These are phyloP conservation scores for Aegilops bicornis DNA, from an alignment of 176 grass and related monocot genomes.

Conservation along the genomic window DNA sequence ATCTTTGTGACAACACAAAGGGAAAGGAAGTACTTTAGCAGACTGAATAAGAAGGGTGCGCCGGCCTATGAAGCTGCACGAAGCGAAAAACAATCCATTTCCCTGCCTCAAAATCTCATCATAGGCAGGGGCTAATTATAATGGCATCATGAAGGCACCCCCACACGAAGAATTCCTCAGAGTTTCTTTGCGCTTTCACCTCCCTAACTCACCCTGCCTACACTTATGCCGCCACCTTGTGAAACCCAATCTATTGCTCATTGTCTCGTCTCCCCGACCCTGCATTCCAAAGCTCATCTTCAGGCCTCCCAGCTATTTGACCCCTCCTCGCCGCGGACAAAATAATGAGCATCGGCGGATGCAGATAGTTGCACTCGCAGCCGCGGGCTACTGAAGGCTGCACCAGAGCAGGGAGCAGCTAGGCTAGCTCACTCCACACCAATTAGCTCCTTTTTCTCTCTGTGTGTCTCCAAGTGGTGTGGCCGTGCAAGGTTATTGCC, in stretches of 20 bases:
- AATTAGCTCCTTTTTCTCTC: neutral
- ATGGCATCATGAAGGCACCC: slow-evolving; percentile 41
- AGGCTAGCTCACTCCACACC: slow-evolving; percentile 36
- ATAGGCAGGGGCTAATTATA: slow-evolving; percentile 4
- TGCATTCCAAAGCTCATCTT: slow-evolving; percentile 51
- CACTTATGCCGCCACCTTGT: slow-evolving; percentile 33
- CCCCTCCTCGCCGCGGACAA: no score
- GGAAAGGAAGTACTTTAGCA: neutral
- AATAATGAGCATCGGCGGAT: neutral
- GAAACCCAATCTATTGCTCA: slow-evolving; percentile 29
- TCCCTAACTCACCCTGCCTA: slow-evolving; percentile 22
- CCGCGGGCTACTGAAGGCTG: neutral
- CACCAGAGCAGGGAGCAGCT: neutral
- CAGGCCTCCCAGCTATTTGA: slow-evolving; percentile 19
- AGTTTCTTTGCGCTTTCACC: neutral
- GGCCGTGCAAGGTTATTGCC: neutral
- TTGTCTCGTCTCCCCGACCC: slow-evolving; percentile 31
- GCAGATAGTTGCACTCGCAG: no score
- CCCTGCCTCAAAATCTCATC: neutral
- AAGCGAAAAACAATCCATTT: neutral
- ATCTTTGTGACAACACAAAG: neutral
- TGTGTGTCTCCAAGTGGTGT: neutral
- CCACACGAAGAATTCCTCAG: slow-evolving; percentile 23
- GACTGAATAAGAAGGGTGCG: slow-evolving; percentile 2
- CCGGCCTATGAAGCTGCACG: slow-evolving; percentile 13